phyloP scores from a whole-genome alignment of 2,329 filamentous ascomycete species.

The Chalaropsis thielavioides region DNA sequence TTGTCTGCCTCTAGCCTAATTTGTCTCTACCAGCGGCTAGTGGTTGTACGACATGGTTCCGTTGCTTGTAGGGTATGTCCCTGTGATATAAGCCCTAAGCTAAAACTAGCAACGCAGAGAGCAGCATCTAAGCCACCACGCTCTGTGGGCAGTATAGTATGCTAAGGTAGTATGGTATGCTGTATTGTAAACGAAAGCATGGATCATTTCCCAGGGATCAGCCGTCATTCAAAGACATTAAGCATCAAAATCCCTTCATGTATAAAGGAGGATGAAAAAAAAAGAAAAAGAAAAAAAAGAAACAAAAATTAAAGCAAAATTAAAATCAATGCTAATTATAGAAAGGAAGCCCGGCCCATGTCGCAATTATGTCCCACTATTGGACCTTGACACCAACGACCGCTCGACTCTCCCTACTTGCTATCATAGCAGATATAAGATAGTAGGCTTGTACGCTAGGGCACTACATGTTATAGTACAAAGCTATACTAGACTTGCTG shows the following conservation, averaged over 20 bases:
- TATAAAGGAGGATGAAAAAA: no score
- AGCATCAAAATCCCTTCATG: not conserved
- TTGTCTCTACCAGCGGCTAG: not conserved
- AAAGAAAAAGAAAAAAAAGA: no score
- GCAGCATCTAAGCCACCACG: not conserved
- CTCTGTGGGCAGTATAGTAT: not conserved
- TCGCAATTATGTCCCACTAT: not conserved
- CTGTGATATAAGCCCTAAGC: no score
- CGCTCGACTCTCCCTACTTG: not conserved
- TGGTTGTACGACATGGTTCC: not conserved
- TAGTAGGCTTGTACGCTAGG: not conserved
- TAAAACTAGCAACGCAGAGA: not conserved
- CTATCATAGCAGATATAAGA: not conserved
- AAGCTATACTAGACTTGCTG: not conserved
- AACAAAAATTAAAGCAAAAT: no score
- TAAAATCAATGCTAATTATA: not conserved
- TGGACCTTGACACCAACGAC: not conserved
- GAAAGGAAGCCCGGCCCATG: not conserved
- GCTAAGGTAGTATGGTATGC: not conserved
- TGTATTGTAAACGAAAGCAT: not conserved
- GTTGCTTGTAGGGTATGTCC: not conserved
- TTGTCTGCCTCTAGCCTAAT: not conserved
- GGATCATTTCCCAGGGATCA: not conserved
- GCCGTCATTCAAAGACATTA: not conserved
- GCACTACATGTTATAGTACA: not conserved